A percentile compares a stretch with the other conserved stretches of the same genome.
These are phyloP conservation scores for Shiraia sp. DNA, from an alignment of 2,329 filamentous ascomycete species.

Conservation along the genomic window DNA sequence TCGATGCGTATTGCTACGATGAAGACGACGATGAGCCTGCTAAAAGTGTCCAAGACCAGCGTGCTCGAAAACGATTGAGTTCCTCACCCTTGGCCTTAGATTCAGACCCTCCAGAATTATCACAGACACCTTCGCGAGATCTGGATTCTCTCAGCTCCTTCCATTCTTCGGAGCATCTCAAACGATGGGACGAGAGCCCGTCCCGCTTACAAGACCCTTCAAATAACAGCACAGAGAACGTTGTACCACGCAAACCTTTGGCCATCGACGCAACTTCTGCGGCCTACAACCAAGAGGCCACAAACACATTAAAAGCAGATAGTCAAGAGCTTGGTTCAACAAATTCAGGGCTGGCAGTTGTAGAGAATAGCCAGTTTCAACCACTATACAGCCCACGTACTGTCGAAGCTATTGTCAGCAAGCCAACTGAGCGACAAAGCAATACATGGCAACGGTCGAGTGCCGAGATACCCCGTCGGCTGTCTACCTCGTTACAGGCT, in stretches of 20 bases:
- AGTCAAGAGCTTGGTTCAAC: slow-evolving; percentile 4
- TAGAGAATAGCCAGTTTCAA: slow-evolving; percentile 21
- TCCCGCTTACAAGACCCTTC: slow-evolving; percentile 9
- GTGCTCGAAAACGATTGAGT: slow-evolving; percentile 11
- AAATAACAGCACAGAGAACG: slow-evolving; percentile 8
- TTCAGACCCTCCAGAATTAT: slow-evolving; percentile 27
- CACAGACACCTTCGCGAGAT: slow-evolving; percentile 33
- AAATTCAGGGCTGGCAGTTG: slow-evolving; percentile 11
- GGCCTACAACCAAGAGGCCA: slow-evolving; percentile 6
- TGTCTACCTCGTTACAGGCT: slow-evolving; percentile 26
- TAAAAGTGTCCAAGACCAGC: slow-evolving; percentile 10
- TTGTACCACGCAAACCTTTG: slow-evolving; percentile 12
- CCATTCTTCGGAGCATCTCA: slow-evolving; percentile 25
- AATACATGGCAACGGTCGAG: slow-evolving; percentile 23
- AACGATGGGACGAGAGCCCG: slow-evolving; percentile 21
- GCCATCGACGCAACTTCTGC: slow-evolving; percentile 15
- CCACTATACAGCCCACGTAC: slow-evolving; percentile 17
- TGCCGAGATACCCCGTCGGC: slow-evolving; percentile 29
- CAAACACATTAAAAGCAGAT: slow-evolving; percentile 11
- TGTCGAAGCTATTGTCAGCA: slow-evolving; percentile 10
- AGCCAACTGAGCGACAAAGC: slow-evolving; percentile 17
- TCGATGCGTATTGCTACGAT: slow-evolving; percentile 64
- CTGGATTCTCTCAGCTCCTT: slow-evolving; percentile 29
- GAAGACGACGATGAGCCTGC: slow-evolving; percentile 38
- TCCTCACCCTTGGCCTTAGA: slow-evolving; percentile 24